Conservation (phyloP, 1,139 yeast genomes). For the Suhomyces wounanorum region DNA sequence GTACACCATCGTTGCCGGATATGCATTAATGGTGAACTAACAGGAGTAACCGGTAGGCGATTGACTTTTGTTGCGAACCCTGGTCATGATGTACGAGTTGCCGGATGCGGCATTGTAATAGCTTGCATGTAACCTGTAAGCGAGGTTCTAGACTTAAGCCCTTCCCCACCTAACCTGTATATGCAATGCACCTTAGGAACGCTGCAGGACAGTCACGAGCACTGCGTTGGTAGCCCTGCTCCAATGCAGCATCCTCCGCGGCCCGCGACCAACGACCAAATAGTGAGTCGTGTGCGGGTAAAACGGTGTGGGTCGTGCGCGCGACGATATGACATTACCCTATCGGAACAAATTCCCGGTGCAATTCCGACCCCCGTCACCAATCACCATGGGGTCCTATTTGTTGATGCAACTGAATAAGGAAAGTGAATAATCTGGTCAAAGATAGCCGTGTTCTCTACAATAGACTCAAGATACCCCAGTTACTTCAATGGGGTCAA, state of each 20-base stretch:
- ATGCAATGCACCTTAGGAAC: not conserved
- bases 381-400: not conserved
- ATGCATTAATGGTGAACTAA: not conserved
- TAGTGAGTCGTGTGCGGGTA: not conserved
- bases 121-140: not conserved
- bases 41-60: not conserved
- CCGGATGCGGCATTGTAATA: not conserved
- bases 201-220: not conserved
- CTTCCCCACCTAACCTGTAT: not conserved
- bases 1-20: not conserved
- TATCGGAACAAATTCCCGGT: not conserved
- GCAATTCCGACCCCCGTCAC: not conserved
- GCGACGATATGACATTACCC: not conserved
- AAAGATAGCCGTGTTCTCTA: not conserved
- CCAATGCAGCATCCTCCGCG: not conserved
- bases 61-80: not conserved
- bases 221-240: not conserved
- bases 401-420: not conserved
- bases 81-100: not conserved
- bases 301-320: not conserved
- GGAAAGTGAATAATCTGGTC: not conserved
- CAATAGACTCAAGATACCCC: not conserved
- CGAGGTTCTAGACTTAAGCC: not conserved
- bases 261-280: not conserved
- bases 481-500: too few relatives aligned